Percentiles rank a stretch among this genome's conserved stretches.
These are phyloP conservation scores for Ceratocystis harringtonii DNA, from an alignment of 2,329 filamentous ascomycete species.

Conservation along the genomic window DNA sequence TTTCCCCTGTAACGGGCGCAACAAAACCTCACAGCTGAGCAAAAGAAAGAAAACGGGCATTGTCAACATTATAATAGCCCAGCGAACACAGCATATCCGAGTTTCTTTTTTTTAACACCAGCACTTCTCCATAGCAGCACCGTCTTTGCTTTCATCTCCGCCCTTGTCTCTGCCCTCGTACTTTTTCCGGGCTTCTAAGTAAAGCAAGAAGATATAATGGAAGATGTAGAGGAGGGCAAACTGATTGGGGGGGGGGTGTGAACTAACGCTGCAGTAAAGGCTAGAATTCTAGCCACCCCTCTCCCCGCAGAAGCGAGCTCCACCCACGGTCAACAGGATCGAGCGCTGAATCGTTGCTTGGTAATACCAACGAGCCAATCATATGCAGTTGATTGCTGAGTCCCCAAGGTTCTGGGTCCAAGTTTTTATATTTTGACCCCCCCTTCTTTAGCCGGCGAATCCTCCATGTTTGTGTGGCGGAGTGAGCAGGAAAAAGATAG, in stretches of 20 bases:
- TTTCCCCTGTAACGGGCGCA: neutral
- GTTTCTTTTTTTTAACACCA: neutral
- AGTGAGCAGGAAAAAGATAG: constrained; percentile 2
- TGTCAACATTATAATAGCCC: neutral
- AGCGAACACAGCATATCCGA: neutral
- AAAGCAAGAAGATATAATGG: neutral
- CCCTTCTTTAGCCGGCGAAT: neutral
- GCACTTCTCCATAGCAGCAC: neutral
- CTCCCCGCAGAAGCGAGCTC: neutral
- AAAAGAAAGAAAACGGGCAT: neutral
- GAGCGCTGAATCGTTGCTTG: neutral
- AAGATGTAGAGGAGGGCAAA: neutral
- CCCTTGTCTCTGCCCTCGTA: neutral
- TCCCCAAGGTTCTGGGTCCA: constrained; percentile 5
- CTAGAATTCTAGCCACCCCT: neutral
- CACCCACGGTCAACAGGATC: constrained; percentile 5
- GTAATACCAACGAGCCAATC: constrained; percentile 1
- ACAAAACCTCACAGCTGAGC: neutral
- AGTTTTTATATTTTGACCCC: constrained; percentile 4
- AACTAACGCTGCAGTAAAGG: neutral
- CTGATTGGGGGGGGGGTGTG: neutral
- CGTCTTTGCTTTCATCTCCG: neutral
- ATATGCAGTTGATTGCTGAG: neutral
- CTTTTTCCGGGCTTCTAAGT: neutral
- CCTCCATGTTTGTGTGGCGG: constrained; percentile 5